phyloP scores from a whole-genome alignment of 2,329 filamentous ascomycete species.

The Dactylellina drechsleri region DNA sequence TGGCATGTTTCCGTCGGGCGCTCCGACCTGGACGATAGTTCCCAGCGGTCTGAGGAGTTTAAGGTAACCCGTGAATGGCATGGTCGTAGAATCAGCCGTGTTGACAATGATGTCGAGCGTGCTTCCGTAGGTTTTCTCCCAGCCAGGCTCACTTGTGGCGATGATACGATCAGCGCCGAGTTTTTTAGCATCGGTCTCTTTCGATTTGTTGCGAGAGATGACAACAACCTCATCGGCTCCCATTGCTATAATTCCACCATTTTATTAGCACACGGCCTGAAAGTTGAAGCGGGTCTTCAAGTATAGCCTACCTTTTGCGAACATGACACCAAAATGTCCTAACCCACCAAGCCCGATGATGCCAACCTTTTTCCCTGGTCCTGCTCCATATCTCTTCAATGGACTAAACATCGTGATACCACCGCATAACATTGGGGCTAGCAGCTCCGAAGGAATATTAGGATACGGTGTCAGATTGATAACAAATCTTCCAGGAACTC shows the following conservation, averaged over 20 bases:
- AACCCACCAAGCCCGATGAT: constrained; percentile 78
- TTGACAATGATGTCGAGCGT: constrained; percentile 70
- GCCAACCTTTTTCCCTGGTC: constrained; percentile 76
- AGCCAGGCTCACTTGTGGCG: constrained; percentile 68
- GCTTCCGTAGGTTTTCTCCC: constrained; percentile 68
- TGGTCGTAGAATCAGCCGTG: constrained; percentile 69
- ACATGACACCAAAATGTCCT: constrained; percentile 62
- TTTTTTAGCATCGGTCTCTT: constrained; percentile 70
- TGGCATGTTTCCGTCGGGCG: constrained; percentile 70
- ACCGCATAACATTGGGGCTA: constrained; percentile 71
- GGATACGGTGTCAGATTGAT: constrained; percentile 68
- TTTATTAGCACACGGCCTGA: neutral
- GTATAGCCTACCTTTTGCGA: constrained; percentile 40
- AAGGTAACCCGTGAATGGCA: constrained; percentile 73
- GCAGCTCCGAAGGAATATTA: constrained; percentile 64
- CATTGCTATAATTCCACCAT: constrained; percentile 76
- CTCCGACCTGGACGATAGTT: constrained; percentile 73
- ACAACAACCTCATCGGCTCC: constrained; percentile 74
- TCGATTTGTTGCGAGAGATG: constrained; percentile 70
- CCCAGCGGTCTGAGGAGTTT: constrained; percentile 70
- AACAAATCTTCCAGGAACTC: constrained; percentile 59
- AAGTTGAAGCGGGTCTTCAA: neutral
- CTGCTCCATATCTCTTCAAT: constrained; percentile 72
- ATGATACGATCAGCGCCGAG: constrained; percentile 71
- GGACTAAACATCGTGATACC: constrained; percentile 80